These are phyloP conservation scores for Scutellaria barbata DNA, from an alignment of 257 asterid species.

Conservation along the genomic window DNA sequence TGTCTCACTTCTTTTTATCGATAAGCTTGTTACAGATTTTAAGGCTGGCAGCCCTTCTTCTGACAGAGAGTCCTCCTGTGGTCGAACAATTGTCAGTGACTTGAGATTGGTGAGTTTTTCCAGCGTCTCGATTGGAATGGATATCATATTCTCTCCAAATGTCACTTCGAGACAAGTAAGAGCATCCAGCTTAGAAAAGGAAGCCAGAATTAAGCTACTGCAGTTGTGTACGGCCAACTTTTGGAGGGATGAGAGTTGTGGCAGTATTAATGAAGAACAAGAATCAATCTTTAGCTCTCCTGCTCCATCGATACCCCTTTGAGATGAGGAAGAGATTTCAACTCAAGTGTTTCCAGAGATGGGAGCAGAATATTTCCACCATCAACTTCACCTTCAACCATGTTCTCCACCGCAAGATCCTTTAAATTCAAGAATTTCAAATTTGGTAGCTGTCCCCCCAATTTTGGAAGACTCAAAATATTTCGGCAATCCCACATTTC, in stretches of 20 bases:
- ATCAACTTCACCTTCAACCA: not conserved
- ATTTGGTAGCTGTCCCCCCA: constrained; percentile 33
- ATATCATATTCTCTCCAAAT: constrained; percentile 10
- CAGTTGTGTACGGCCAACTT: not conserved
- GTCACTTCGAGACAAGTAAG: not conserved
- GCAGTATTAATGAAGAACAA: too few relatives aligned
- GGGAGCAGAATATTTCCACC: too few relatives aligned
- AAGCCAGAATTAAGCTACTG: not conserved
- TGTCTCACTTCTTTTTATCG: too few relatives aligned
- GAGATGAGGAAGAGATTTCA: too few relatives aligned
- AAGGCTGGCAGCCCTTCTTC: too few relatives aligned
- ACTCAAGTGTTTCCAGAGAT: too few relatives aligned
- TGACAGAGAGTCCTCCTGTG: too few relatives aligned
- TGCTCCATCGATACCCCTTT: too few relatives aligned
- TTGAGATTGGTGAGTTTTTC: constrained; percentile 23
- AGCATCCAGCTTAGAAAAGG: constrained; percentile 15
- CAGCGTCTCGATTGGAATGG: constrained; percentile 9
- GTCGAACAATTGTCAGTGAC: not conserved
- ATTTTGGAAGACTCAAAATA: constrained; percentile 21
- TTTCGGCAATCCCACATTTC: not conserved
- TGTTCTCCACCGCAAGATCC: constrained; percentile 23
- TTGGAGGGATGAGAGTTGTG: not conserved
- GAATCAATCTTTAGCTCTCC: too few relatives aligned
- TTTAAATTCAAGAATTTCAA: not conserved
- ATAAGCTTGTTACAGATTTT: too few relatives aligned